These are phyloP conservation scores for Bipolaris cookei DNA, from an alignment of 2,329 filamentous ascomycete species.

Conservation along the genomic window DNA sequence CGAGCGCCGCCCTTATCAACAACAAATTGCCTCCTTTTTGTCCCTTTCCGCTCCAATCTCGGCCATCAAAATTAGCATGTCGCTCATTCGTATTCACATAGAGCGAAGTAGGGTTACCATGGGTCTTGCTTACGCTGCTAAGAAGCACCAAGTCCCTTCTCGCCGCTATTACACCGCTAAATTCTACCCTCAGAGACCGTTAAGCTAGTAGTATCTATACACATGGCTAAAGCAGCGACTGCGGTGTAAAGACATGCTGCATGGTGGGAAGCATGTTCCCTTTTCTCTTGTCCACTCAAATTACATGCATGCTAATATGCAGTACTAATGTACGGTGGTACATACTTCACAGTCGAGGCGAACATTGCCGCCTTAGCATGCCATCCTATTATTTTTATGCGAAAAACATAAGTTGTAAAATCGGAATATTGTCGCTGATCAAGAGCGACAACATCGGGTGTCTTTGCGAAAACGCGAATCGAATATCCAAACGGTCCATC, in stretches of 20 bases:
- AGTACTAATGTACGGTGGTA: background rate
- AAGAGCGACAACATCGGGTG: background rate
- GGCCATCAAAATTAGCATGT: background rate
- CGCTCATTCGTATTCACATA: background rate
- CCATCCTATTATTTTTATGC: background rate
- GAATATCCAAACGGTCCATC: background rate
- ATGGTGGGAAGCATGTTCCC: background rate
- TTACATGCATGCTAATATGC: background rate
- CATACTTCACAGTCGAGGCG: background rate
- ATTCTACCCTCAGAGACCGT: background rate
- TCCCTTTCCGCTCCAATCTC: background rate
- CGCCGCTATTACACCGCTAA: background rate
- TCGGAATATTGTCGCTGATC: background rate
- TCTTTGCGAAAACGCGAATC: background rate
- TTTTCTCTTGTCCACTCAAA: background rate
- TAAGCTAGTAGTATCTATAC: background rate
- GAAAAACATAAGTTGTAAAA: background rate
- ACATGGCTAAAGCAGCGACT: background rate
- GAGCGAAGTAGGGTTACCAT: constrained; percentile 1
- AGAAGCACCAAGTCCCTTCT: background rate
- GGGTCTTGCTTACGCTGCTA: constrained; percentile 3
- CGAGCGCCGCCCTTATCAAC: background rate
- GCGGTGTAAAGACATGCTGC: background rate
- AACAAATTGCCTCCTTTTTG: background rate
- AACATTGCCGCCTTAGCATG: background rate